Evolutionary conservation across 2,329 filamentous ascomycete genomes (phyloP), one percentile per base, ranked within the genome.

Genomic region (Simplicillium sp.): DNA sequence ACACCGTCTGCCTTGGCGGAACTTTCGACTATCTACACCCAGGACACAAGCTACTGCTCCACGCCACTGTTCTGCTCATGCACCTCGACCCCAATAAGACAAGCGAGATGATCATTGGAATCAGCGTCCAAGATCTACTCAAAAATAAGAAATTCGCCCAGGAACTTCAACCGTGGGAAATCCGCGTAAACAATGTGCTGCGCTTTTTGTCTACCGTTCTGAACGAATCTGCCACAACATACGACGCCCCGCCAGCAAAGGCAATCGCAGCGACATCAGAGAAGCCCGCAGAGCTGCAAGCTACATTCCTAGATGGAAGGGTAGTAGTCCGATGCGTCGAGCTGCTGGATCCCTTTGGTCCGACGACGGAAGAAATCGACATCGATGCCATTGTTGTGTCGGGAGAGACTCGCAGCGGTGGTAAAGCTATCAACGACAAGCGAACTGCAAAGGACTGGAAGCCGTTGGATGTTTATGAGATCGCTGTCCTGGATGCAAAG

Each of bases 21-120:
- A 98, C 92, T 0, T 98, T 97, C 62, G 92, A 98, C 59, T 88
- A 97, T 61, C 74, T 98, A 16, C 92, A 98, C 57, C 81, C 86
- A 4, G 92, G 92, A 6, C 92, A 98, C 67, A 98, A 97, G 64
- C 71, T 97, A n/a, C 75, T 98, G 15, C 75, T 98, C 15, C 88
- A 89, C n/a, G 89, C 89, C 46, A 86, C 84, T 1, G 77, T 82
- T 0, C 75, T 96, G 42, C 72, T 87, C 13, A 70, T 84, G 42
- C 75, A 77, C 44, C 69, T 75, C 1, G 51, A 55, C 28, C 54
- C 65, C 0, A 53, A 56, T 1, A 48, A 55, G 25, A 63, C 68
- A 16, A 75, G 76, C 45, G 71, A 71, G 11, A 73, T 94, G 46
- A 83, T 88, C 14, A 73, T 96, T 34, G 92, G 92, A 11, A 84